phyloP scores from a whole-genome alignment of 2,329 filamentous ascomycete genomes.

The Fusarium torulosum region DNA sequence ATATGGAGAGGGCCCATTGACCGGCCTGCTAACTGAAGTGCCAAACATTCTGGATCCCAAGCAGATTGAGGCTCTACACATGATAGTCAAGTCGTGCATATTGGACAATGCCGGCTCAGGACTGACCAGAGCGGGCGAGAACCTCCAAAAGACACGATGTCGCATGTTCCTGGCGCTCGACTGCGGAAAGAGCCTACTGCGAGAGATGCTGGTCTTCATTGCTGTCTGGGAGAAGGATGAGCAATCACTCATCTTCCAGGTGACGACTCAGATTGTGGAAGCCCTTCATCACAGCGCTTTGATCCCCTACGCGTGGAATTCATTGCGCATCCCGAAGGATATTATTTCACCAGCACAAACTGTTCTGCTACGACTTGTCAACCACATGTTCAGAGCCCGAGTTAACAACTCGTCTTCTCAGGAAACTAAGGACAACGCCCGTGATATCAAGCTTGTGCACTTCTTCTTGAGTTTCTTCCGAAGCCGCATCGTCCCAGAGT shows the following conservation, averaged over 20 bases:
- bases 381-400: constrained; percentile 82
- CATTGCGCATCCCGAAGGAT: constrained; percentile 91
- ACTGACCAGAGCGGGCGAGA: constrained; percentile 75
- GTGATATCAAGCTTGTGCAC: constrained; percentile 76
- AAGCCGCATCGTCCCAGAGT: constrained; percentile 92
- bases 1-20: constrained; percentile 81
- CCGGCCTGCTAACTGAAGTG: constrained; percentile 90
- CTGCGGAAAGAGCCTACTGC: constrained; percentile 87
- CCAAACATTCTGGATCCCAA: constrained; percentile 94
- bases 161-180: constrained; percentile 91
- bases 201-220: constrained; percentile 94
- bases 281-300: constrained; percentile 90
- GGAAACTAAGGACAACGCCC: constrained; percentile 66
- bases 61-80: constrained; percentile 94
- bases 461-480: constrained; percentile 95
- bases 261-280: constrained; percentile 95
- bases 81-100: constrained; percentile 97
- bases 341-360: constrained; percentile 97
- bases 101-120: constrained; percentile 83
- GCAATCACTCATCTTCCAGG: constrained; percentile 93
- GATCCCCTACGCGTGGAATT: constrained; percentile 92
- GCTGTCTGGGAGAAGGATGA: constrained; percentile 97
- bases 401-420: constrained; percentile 58
- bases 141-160: constrained; percentile 90
- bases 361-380: constrained; percentile 89